Conservation (phyloP, 108 stramenopile genomes). For the Pseudonitzschia delicatissima region DNA sequence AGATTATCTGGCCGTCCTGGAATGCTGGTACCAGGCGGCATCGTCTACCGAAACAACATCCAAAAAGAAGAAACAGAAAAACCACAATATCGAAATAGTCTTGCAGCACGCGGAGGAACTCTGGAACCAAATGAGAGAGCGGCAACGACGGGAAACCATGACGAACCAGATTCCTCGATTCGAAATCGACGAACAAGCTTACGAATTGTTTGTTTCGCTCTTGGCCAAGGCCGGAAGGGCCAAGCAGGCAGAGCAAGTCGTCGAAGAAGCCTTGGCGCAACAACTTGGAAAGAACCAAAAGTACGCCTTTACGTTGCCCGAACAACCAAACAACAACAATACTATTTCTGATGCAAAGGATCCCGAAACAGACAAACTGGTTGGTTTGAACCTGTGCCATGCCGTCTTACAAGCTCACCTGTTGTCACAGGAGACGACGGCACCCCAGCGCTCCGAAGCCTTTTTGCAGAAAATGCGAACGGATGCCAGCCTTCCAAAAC, state of each 20-base stretch:
- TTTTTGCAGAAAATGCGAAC: constrained; percentile 25
- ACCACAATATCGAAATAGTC: not conserved
- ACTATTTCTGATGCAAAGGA: not conserved
- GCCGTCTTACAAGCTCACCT: constrained; percentile 16
- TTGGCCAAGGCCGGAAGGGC: constrained; percentile 23
- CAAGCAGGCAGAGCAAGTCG: constrained; percentile 9
- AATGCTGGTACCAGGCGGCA: constrained; percentile 22
- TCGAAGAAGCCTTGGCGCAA: not conserved
- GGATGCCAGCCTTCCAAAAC: constrained; percentile 21
- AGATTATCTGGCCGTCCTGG: constrained; percentile 34
- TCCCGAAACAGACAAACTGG: not conserved
- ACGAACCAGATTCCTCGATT: not conserved
- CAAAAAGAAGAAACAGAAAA: not conserved
- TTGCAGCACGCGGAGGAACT: constrained; percentile 5
- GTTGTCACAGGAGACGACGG: constrained; percentile 37
- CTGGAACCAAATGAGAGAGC: not conserved
- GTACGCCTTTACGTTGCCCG: not conserved
- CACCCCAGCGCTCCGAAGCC: constrained; percentile 35
- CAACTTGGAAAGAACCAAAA: not conserved
- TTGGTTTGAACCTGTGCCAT: constrained; percentile 26
- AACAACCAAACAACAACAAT: not conserved
- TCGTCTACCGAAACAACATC: not conserved
- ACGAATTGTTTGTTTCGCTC: constrained; percentile 6
- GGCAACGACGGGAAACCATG: constrained; percentile 5
- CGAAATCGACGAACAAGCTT: not conserved